Evolutionary conservation across 371 early-diverging fungal genomes (phyloP).

Genomic region (Rhizopus arrhizus): DNA sequence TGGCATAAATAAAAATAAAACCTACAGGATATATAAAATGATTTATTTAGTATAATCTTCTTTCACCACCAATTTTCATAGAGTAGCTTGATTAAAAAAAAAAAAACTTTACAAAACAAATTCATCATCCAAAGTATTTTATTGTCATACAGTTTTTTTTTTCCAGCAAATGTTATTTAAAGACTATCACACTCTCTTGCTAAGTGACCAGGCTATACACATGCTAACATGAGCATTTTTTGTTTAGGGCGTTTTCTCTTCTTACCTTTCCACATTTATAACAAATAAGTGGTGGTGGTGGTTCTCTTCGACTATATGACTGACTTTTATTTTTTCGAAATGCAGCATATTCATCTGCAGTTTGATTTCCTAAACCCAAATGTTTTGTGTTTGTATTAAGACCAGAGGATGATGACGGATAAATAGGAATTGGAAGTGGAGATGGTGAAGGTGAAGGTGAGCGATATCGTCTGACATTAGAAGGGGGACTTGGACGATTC

Average conservation of each 20-base stretch:
- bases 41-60: too few species aligned
- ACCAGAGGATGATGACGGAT: neutral
- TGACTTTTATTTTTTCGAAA: conserved; percentile 33
- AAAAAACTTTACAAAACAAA: too few species aligned
- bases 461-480: too few species aligned
- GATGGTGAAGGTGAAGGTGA: conserved; percentile 14
- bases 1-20: too few species aligned
- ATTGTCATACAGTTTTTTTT: too few species aligned
- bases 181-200: conserved; percentile 37
- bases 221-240: neutral
- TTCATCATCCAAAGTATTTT: too few species aligned
- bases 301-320: conserved; percentile 25
- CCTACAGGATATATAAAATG: too few species aligned
- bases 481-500: conserved; percentile 2
- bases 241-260: neutral
- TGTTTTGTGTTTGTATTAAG: neutral
- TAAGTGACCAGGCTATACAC: conserved; percentile 30
- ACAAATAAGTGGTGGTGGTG: conserved; percentile 27
- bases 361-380: conserved; percentile 21
- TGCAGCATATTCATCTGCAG: conserved; percentile 27
- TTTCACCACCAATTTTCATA: too few species aligned
- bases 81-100: too few species aligned
- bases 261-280: conserved; percentile 33
- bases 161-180: neutral
- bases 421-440: conserved; percentile 2